Base-by-base conservation (phyloP, 2,329 filamentous ascomycete genomes). In the Xylariaceae sp. region DNA sequence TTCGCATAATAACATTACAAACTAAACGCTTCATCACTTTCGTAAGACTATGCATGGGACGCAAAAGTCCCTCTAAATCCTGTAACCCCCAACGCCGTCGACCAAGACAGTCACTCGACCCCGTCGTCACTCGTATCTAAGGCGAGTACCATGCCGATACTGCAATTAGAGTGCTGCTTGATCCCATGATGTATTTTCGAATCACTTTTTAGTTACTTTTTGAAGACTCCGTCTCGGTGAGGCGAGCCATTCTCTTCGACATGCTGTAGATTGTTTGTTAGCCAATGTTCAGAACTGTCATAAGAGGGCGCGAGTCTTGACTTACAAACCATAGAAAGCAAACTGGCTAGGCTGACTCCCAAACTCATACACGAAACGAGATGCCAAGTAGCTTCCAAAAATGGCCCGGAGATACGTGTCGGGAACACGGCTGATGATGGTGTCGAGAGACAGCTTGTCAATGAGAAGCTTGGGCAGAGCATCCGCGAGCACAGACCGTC, bases 271-370 rank as follows among this genome's bases (percentile, higher is more conserved):
- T 30, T 30, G 37, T 44, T 51, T 51, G 67, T 78, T 74, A 78
- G 74, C 39, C 55, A 56, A 10, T 3, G 18, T 39, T 30, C 10
- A 30, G 11, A 30, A 50, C 5, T 13, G 18, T 50, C 30, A 5
- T 30, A 30, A 5, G 8, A 35, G 4, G 18, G 23, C 3, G 39
- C 35, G 17, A 18, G 30, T 30, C 17, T 10, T 15, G 61, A 88
- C 89, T 85, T 79, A 92, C 89, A 97, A 99, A 74, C 96, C 91
- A 76, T 96, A 99, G 82, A 99, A 99, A 45, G 93, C 92, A 78
- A 99, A 97, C 71, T 97, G 93, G 78, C 88, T 94, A 4, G 94
- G 92, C 66, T 85, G 88, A 73, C 92, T 92, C 70, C 94, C 94
- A 73, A 93, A 94, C 74, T 96, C 86, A 75, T 99, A 99, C 47